Conservation (phyloP, 768 basidiomycete species). For the Mycena sanguinolenta region DNA sequence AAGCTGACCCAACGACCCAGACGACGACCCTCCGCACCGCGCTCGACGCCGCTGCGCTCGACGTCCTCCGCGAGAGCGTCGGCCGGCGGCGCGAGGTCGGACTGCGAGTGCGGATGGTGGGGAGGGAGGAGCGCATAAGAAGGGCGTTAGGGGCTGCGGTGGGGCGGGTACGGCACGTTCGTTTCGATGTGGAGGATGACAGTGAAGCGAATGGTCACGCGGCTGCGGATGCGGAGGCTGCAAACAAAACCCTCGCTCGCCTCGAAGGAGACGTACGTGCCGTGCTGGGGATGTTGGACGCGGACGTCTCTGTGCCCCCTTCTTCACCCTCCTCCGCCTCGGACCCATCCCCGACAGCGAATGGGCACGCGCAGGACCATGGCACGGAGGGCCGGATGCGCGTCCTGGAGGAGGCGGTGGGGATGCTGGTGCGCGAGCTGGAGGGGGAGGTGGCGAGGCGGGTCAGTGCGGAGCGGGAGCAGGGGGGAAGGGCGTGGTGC, state of each 20-base stretch:
- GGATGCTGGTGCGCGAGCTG: conserved; percentile 69
- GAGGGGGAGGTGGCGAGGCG: conserved; percentile 43
- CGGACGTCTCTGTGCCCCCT: conserved; percentile 30
- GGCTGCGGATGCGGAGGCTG: conserved; percentile 10
- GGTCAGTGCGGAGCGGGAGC: conserved; percentile 4
- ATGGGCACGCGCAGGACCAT: conserved; percentile 37
- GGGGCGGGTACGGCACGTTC: conserved; percentile 46
- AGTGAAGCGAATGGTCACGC: not conserved
- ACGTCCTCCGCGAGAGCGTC: conserved; percentile 77
- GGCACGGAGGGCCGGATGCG: conserved; percentile 68
- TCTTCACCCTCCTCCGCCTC: not conserved
- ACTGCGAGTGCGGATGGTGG: conserved; percentile 70
- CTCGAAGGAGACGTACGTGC: conserved; percentile 51
- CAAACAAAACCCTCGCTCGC: too few relatives aligned
- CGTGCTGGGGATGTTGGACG: conserved; percentile 51
- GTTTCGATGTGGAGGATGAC: too few relatives aligned
- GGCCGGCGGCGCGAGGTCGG: conserved; percentile 81
- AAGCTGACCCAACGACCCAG: not conserved
- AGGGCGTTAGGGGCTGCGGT: conserved; percentile 72
- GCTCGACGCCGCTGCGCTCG: conserved; percentile 79
- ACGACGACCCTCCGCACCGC: conserved; percentile 50
- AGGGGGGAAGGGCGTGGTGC: not conserved
- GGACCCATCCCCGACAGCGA: conserved; percentile 17
- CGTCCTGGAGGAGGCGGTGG: conserved; percentile 63
- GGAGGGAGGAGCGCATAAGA: conserved; percentile 72